Evolutionary conservation across 495 filamentous ascomycete genomes (phyloP).

Genomic region (Gamarada debralockiae): DNA sequence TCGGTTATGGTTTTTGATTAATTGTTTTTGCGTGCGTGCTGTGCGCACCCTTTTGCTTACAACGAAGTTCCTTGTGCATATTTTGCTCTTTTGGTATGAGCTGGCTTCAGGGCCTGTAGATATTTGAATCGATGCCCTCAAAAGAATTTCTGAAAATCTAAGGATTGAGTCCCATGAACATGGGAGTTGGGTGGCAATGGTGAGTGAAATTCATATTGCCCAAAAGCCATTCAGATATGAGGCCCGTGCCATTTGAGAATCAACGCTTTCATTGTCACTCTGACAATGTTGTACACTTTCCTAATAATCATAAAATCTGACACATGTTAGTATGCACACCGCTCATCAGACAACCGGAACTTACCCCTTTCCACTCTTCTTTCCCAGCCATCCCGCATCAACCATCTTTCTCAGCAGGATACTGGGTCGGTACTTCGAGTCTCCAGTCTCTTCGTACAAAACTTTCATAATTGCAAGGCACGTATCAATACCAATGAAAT

Average conservation of each 20-base stretch:
- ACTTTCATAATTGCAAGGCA: conserved; percentile 98
- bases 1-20: neutral
- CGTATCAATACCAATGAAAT: conserved; percentile 97
- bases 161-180: no score
- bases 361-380: conserved; percentile 96
- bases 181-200: no score
- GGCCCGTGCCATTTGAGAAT: no score
- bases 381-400: conserved; percentile 94
- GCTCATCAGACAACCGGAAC: conserved; percentile 9
- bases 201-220: no score
- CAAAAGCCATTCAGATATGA: no score
- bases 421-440: conserved; percentile 90
- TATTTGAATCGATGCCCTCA: conserved; percentile 6
- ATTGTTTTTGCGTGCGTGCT: neutral
- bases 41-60: neutral
- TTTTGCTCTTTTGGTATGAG: conserved; percentile 17
- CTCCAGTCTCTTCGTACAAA: conserved; percentile 83
- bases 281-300: no score
- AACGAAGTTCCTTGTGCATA: conserved; percentile 7
- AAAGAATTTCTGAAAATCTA: neutral
- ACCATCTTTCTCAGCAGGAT: conserved; percentile 92
- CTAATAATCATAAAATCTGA: conserved; percentile 28
- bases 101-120: conserved; percentile 18
- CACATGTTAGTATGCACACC: neutral
- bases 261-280: no score